Base-by-base conservation (phyloP, 106 monocot genomes). In the Chionographis japonica region DNA sequence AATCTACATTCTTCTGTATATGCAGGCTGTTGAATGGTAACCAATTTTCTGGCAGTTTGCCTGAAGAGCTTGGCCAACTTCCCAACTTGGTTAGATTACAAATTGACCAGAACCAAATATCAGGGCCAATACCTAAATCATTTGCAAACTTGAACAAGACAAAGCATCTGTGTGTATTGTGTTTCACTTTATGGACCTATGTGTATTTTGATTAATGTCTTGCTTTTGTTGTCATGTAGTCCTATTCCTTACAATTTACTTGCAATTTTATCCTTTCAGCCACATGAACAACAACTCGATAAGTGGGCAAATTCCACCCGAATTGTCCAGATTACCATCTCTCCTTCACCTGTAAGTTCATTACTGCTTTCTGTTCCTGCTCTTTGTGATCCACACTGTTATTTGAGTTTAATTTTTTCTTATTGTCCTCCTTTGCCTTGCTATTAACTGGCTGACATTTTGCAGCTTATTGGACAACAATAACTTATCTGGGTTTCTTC, bases 261-360 rank as follows among this genome's bases (percentile, higher is more conserved):
- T 37, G 7, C 12, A 20, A 13, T 62, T 76, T 65, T 41, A 37
- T 64, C 53, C 35, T 37, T 74, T 40, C 64, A 95, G 95, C 52
- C 95, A 95, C 74, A 95, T 95, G 95, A 95, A 95, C 81, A 95
- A 92, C 73, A 95, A 95, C 70, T 92, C 95, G 40, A 73, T 95
- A 60, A 95, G 86, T 67, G 92, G 95, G 58, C 86, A 82, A 80
- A 88, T 95, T 74, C 95, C 95, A 18, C 41, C 71, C 14, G 95
- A 89, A 58, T 74, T 92, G 50, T 89, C 86, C 37, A 78, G 74
- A 63, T 74, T 95, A 71, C 88, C 82, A 41, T 62, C 20, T 50
- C 78, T 84, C 38, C 54, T 86, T 55, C 92, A 92, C 75, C 77
- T 95, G 95, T 92, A 80, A 72, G 88, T 74, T 69, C 27, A 57